Conservation (phyloP, 345 rosid genomes). For the Stellera chamaejasme region DNA sequence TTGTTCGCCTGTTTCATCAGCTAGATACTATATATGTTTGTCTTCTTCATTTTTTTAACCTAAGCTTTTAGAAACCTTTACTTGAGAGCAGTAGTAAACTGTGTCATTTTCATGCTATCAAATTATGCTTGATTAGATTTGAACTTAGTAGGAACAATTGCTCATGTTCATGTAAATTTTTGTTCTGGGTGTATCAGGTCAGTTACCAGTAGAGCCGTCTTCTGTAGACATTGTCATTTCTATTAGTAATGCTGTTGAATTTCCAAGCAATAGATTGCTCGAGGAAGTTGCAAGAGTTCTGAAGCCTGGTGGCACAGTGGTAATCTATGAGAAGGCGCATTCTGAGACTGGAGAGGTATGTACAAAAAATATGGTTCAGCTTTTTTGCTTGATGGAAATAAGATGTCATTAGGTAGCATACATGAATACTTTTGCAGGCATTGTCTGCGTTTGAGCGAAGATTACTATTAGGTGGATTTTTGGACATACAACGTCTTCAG, state of each 20-base stretch:
- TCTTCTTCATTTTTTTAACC: not conserved
- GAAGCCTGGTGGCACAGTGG: constrained; percentile 64
- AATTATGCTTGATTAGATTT: not conserved
- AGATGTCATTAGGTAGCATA: constrained; percentile 1
- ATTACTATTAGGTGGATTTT: constrained; percentile 63
- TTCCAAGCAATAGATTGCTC: constrained; percentile 39
- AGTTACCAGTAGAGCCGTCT: constrained; percentile 56
- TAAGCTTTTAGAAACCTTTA: not conserved
- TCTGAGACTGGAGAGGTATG: constrained; percentile 25
- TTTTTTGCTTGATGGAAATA: constrained; percentile 4
- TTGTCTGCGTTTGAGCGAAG: constrained; percentile 42
- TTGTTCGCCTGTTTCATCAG: not conserved
- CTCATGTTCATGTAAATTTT: constrained; percentile 1
- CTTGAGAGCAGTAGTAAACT: not conserved
- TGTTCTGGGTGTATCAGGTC: constrained; percentile 33
- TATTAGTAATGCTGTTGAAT: constrained; percentile 38
- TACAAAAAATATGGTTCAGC: constrained; percentile 26
- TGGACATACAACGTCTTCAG: constrained; percentile 43
- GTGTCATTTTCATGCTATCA: not conserved
- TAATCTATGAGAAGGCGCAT: constrained; percentile 30
- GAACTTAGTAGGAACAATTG: not conserved
- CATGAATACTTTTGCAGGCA: constrained; percentile 28
- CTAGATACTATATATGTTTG: too few species aligned
- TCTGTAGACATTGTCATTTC: constrained; percentile 42
- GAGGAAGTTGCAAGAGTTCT: constrained; percentile 54